phyloP scores from a whole-genome alignment of 441 rosid genomes.

The Breynia disticha region DNA sequence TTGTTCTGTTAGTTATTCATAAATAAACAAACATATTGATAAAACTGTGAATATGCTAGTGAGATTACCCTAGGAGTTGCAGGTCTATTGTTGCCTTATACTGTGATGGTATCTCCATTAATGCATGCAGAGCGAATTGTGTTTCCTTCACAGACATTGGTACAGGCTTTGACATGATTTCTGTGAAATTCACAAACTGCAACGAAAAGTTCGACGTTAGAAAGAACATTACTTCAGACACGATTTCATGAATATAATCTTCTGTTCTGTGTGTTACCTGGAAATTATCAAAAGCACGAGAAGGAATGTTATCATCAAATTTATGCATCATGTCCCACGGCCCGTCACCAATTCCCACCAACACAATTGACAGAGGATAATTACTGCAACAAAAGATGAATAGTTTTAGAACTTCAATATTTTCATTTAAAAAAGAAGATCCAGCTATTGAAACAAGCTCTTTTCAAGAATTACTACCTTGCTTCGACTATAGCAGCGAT shows the following conservation, averaged over 20 bases:
- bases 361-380: conserved; percentile 76
- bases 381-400: conserved; percentile 33
- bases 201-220: conserved; percentile 1
- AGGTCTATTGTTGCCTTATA: conserved; percentile 73
- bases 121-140: conserved; percentile 73
- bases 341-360: conserved; percentile 96
- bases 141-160: conserved; percentile 49
- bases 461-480: conserved; percentile 31
- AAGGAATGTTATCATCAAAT: conserved; percentile 85
- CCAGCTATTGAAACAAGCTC: neutral
- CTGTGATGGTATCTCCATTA: conserved; percentile 92
- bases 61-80: conserved; percentile 55
- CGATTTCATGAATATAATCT: neutral
- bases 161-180: conserved; percentile 60
- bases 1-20: no score
- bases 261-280: conserved; percentile 41
- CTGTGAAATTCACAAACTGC: conserved; percentile 87
- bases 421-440: conserved; percentile 5
- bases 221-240: neutral
- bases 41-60: no score
- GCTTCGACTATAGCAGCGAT: conserved; percentile 80
- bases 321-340: conserved; percentile 93
- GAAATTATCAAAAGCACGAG: conserved; percentile 75
- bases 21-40: no score
- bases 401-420: conserved; percentile 12